These are phyloP conservation scores for Suhomyces wounanorum DNA, from an alignment of 1,139 yeast species.

Conservation along the genomic window DNA sequence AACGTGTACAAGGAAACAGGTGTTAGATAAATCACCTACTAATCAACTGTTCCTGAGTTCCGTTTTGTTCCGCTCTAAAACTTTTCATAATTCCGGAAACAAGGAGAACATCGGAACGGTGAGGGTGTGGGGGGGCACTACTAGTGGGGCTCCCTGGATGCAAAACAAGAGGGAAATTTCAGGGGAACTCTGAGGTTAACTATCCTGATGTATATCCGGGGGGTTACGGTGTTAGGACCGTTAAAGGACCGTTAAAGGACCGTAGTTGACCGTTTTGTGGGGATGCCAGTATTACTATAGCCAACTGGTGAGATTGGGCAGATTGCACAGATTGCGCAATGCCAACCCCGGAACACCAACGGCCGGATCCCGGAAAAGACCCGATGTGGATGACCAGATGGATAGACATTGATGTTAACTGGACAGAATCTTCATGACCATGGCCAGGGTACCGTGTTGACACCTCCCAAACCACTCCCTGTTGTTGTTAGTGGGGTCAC, in stretches of 20 bases:
- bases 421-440: no score
- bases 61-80: conserved; percentile 11
- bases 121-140: conserved; percentile 3
- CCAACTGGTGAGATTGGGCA: no score
- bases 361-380: background rate
- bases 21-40: background rate
- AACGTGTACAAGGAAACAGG: background rate
- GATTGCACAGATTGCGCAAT: background rate
- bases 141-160: background rate
- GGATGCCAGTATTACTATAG: no score
- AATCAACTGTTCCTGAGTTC: conserved; percentile 1
- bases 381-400: background rate
- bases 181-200: background rate
- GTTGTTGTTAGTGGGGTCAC: no score
- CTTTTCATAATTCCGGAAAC: conserved; percentile 6
- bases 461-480: no score
- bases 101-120: conserved; percentile 5
- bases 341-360: background rate
- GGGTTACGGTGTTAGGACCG: background rate
- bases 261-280: no score
- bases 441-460: no score
- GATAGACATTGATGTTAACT: no score
- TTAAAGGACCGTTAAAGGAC: background rate
- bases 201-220: no score
- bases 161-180: background rate